These are phyloP conservation scores for Megacollybia platyphylla DNA, from an alignment of 1,284 basidiomycete genomes.

Conservation along the genomic window DNA sequence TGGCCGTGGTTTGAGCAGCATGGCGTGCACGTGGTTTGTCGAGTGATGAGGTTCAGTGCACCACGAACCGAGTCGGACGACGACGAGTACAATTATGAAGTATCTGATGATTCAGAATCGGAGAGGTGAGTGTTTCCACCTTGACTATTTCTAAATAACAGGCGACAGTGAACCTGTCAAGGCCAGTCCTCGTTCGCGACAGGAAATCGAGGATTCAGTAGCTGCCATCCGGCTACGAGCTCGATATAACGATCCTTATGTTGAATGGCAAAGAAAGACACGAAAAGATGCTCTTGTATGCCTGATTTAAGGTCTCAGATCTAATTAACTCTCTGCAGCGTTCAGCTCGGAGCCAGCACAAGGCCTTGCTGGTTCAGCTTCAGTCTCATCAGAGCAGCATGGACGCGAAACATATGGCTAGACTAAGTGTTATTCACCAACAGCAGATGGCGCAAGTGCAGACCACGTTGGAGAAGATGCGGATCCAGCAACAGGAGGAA, in stretches of 20 bases:
- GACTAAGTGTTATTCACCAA: conserved; percentile 24
- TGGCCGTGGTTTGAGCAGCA: too few relatives aligned
- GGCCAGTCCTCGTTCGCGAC: conserved; percentile 9
- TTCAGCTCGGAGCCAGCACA: conserved; percentile 43
- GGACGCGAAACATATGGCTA: conserved; percentile 22
- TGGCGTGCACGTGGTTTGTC: too few relatives aligned
- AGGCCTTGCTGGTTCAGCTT: conserved; percentile 23
- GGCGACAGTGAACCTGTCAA: background rate
- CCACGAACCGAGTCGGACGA: background rate
- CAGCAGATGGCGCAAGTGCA: conserved; percentile 39
- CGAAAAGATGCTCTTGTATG: conserved; percentile 60
- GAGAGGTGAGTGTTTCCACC: background rate
- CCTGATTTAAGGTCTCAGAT: conserved; percentile 7
- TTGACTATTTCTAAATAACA: background rate
- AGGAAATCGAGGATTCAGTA: conserved; percentile 51
- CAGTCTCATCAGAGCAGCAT: conserved; percentile 22
- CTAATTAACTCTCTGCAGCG: conserved; percentile 23
- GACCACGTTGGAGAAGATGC: conserved; percentile 24
- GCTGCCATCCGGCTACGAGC: conserved; percentile 56
- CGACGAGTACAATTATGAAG: background rate
- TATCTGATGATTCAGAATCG: background rate
- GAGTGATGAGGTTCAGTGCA: too few relatives aligned
- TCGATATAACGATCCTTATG: conserved; percentile 60
- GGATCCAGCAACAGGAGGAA: conserved; percentile 29
- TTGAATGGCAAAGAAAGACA: conserved; percentile 64